A percentile compares a stretch with the other conserved stretches of the same genome.
These are phyloP conservation scores for Leucogyrophana mollusca DNA, from an alignment of 768 basidiomycete genomes.

Conservation along the genomic window DNA sequence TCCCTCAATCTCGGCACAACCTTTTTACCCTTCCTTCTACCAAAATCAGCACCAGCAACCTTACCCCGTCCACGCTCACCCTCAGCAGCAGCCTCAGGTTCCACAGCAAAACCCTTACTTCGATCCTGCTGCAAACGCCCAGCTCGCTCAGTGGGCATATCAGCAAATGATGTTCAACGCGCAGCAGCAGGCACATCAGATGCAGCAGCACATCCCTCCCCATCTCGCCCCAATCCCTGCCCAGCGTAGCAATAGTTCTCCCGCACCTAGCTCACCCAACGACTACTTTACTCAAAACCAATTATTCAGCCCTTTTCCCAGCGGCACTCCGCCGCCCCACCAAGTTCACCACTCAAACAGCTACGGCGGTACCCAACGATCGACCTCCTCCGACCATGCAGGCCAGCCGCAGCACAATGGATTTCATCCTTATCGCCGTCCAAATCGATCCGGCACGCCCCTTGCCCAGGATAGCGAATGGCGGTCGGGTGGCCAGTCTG, in stretches of 20 bases:
- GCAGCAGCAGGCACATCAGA: slow-evolving; percentile 52
- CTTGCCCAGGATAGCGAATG: slow-evolving; percentile 41
- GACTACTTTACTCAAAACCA: slow-evolving; percentile 64
- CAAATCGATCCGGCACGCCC: slow-evolving; percentile 35
- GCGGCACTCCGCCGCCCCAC: slow-evolving; percentile 67
- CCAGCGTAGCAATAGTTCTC: slow-evolving; percentile 41
- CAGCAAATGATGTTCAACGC: slow-evolving; percentile 89
- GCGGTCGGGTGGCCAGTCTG: slow-evolving; percentile 35
- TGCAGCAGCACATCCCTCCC: slow-evolving; percentile 37
- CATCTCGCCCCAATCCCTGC: slow-evolving; percentile 19
- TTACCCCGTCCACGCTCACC: slow-evolving; percentile 41
- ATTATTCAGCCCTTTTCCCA: slow-evolving; percentile 66
- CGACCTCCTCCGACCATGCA: slow-evolving; percentile 26
- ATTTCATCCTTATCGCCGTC: slow-evolving; percentile 82
- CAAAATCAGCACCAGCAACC: slow-evolving; percentile 66
- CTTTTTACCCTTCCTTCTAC: slow-evolving; percentile 78
- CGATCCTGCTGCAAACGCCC: slow-evolving; percentile 72
- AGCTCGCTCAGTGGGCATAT: slow-evolving; percentile 85
- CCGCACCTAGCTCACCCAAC: slow-evolving; percentile 35
- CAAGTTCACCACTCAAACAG: slow-evolving; percentile 42
- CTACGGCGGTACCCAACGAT: slow-evolving; percentile 38
- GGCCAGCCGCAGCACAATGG: slow-evolving; percentile 42
- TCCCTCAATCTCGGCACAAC: slow-evolving; percentile 60
- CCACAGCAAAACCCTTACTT: slow-evolving; percentile 61
- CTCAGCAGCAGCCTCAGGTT: slow-evolving; percentile 23